Evolutionary conservation across 345 rosid genomes (phyloP).

Genomic region (Arabidopsis arenosa): DNA sequence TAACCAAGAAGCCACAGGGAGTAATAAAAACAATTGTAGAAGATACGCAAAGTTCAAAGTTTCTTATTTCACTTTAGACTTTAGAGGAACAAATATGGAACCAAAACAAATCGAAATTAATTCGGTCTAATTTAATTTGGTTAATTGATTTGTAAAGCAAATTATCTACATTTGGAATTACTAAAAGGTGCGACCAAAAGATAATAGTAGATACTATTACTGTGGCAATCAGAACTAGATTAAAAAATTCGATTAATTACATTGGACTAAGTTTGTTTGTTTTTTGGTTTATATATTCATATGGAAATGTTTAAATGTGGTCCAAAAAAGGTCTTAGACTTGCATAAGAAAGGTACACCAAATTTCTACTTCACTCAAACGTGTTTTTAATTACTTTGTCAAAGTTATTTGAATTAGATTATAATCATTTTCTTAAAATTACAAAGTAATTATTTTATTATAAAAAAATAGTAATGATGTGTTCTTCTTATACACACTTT

Average conservation of each 20-base stretch:
- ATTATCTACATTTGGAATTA: too few relatives aligned
- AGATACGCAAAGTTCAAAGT: conserved; percentile 33
- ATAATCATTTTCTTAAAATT: neutral
- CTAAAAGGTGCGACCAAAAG: neutral
- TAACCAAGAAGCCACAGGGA: neutral
- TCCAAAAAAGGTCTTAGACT: conserved; percentile 1
- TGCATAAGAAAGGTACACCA: too few relatives aligned
- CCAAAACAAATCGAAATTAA: neutral
- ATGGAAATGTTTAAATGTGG: neutral
- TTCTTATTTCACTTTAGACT: conserved; percentile 26
- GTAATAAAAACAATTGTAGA: conserved; percentile 9
- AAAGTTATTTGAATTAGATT: neutral
- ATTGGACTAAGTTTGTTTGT: neutral
- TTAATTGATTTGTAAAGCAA: neutral
- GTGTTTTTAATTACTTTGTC: neutral
- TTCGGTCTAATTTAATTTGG: neutral
- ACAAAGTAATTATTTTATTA: neutral
- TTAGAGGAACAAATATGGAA: conserved; percentile 12
- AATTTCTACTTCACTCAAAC: neutral
- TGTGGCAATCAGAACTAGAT: conserved; percentile 2
- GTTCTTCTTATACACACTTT: neutral
- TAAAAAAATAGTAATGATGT: neutral
- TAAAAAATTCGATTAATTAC: neutral
- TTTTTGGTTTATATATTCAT: neutral
- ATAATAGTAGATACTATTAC: neutral